Conservation (phyloP, 768 basidiomycete species). For the Filobasidium wieringae region DNA sequence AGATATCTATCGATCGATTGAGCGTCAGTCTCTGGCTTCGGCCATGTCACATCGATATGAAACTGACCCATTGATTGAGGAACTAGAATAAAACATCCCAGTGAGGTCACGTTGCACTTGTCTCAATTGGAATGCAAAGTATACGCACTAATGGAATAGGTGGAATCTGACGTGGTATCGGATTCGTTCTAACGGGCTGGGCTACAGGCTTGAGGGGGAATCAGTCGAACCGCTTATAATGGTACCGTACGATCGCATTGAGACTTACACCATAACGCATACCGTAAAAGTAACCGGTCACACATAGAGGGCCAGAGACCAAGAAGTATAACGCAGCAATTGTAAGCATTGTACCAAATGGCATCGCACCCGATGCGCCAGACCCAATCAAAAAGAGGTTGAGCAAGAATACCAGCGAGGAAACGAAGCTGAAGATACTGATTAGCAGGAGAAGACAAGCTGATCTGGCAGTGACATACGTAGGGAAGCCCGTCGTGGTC, state of each 20-base stretch:
- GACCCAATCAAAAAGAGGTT: constrained; percentile 77
- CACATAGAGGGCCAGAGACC: constrained; percentile 79
- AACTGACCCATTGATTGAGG: too few species aligned
- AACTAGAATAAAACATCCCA: too few species aligned
- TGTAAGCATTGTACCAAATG: constrained; percentile 84
- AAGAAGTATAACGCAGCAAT: constrained; percentile 84
- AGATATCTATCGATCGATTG: too few species aligned
- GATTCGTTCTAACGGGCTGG: constrained; percentile 81
- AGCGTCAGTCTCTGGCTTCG: too few species aligned
- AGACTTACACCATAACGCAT: constrained; percentile 66
- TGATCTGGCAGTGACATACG: constrained; percentile 45
- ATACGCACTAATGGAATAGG: constrained; percentile 65
- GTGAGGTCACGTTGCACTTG: too few species aligned
- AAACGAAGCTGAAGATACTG: constrained; percentile 52
- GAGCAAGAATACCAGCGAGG: constrained; percentile 73
- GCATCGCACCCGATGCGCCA: constrained; percentile 87
- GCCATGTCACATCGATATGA: too few species aligned
- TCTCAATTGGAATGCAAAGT: too few species aligned
- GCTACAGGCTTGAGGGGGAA: constrained; percentile 46
- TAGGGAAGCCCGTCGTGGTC: constrained; percentile 77
- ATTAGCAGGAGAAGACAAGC: neutral
- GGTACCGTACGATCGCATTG: neutral
- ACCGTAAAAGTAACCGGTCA: constrained; percentile 75
- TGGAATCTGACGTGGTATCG: constrained; percentile 92
- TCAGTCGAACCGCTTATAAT: neutral